Percentiles rank a stretch among this genome's conserved stretches.
These are phyloP conservation scores for Scopulariopsis brevicaulis DNA, from an alignment of 2,329 filamentous ascomycete genomes.

Conservation along the genomic window DNA sequence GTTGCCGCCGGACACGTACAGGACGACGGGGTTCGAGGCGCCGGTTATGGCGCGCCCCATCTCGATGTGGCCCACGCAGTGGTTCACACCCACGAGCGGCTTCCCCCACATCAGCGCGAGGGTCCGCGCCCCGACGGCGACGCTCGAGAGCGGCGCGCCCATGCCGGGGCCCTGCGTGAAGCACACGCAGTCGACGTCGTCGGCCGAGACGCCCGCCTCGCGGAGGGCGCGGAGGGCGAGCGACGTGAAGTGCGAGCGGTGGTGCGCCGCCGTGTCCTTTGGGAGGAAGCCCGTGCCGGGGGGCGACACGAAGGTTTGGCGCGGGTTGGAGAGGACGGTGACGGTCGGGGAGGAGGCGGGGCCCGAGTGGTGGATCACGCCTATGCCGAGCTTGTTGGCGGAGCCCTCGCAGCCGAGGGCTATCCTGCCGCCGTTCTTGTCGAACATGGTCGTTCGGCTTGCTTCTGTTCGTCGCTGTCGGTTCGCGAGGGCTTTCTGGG, in stretches of 20 bases:
- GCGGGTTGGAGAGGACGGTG: constrained; percentile 76
- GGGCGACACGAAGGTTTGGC: constrained; percentile 86
- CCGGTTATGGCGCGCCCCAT: constrained; percentile 94
- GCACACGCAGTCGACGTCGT: constrained; percentile 81
- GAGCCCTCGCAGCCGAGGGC: constrained; percentile 69
- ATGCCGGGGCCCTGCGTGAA: constrained; percentile 95
- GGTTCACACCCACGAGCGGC: constrained; percentile 89
- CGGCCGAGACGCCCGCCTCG: constrained; percentile 48
- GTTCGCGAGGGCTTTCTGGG: neutral
- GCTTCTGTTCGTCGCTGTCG: too few species aligned
- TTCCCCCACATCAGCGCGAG: constrained; percentile 76
- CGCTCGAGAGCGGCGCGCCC: constrained; percentile 82
- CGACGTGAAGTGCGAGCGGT: constrained; percentile 72
- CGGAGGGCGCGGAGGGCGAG: constrained; percentile 71
- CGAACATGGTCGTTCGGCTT: constrained; percentile 11
- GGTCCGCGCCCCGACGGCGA: constrained; percentile 76
- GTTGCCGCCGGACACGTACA: constrained; percentile 94
- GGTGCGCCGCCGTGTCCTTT: constrained; percentile 90
- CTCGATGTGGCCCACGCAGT: constrained; percentile 97
- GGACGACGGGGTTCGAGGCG: constrained; percentile 80
- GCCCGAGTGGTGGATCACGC: constrained; percentile 70
- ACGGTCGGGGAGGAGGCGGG: constrained; percentile 37
- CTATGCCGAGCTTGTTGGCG: constrained; percentile 94
- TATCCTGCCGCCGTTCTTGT: constrained; percentile 28
- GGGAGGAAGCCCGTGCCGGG: constrained; percentile 91